Base-by-base conservation (phyloP, 2,329 filamentous ascomycete genomes). In the Trichoderma gracile region DNA sequence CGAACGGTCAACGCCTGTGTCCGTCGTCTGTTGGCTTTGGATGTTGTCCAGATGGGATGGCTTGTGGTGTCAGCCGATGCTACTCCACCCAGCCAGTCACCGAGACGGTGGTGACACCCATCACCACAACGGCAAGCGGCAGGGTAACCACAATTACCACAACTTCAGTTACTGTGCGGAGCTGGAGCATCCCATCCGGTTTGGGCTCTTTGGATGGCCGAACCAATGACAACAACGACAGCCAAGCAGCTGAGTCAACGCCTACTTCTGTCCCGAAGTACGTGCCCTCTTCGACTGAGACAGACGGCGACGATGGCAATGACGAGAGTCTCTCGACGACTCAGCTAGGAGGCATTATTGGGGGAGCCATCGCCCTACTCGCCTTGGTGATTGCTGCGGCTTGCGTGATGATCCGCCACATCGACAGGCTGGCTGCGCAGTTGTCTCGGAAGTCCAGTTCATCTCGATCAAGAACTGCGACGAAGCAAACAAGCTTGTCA, bases 281-380 rank as follows among this genome's bases (percentile, higher is more conserved):
- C 4, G 67, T 73, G 0, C 66, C 75, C 15, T 65, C 67, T 5
- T 61, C 68, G 14, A 56, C 69, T 23, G 45, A 42, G 40, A 43
- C 40, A 3, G 66, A 68, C 10, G 67, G 67, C 19, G 68, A 70
- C 21, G 68, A 67, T 9, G 70, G 74, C 49, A 68, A 72, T 38
- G 52, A 49, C 8, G 68, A 73, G 23, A 74, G 77, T 14, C 73
- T 83, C 23, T 77, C 78, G 6, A 72, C 69, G 0, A 76, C 72
- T 1, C 75, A 80, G 27, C 73, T 87, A 2, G 84, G 80, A 3
- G 85, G 84, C 2, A 84, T 86, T 23, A 77, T 86, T 40, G 81
- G 78, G 2, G 84, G 82, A 1, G 80, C 80, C 14, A 74, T 83
- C 3, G 78, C 76, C 0, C 70, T 86, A 12, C 73, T 87, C 2